Percentiles rank a stretch among this genome's conserved stretches.
Evolutionary conservation across 441 rosid species (phyloP).

Genomic region (Viola pubescens): DNA sequence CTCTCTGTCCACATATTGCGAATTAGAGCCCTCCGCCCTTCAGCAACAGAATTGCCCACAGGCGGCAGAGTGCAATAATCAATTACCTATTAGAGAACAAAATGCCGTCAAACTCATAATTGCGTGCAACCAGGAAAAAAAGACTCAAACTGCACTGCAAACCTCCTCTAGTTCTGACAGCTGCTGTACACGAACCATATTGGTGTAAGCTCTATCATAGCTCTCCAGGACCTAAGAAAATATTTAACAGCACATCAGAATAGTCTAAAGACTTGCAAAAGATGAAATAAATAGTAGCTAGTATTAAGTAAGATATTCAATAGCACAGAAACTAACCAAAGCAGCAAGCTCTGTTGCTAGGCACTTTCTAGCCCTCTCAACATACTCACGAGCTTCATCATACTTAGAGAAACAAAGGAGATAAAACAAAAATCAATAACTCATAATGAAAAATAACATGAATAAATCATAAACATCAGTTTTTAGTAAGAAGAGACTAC

Average conservation of each 20-base stretch:
- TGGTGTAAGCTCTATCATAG: slow-evolving; percentile 94
- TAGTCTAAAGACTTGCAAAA: slow-evolving; percentile 10
- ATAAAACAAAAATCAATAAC: background rate
- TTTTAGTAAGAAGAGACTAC: slow-evolving; percentile 25
- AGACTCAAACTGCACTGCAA: slow-evolving; percentile 13
- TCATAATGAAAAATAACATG: background rate
- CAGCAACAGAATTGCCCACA: slow-evolving; percentile 67
- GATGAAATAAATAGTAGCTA: background rate
- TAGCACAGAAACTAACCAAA: slow-evolving; percentile 50
- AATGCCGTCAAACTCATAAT: background rate
- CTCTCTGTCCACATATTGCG: slow-evolving; percentile 99
- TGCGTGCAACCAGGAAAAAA: slow-evolving; percentile 11
- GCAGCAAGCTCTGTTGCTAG: slow-evolving; percentile 99
- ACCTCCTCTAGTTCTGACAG: slow-evolving; percentile 98
- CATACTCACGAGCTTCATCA: slow-evolving; percentile 93
- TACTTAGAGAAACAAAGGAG: slow-evolving; percentile 36
- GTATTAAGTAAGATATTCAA: too few relatives aligned
- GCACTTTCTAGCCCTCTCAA: slow-evolving; percentile 97
- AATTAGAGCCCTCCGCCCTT: slow-evolving; percentile 81
- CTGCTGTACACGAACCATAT: slow-evolving; percentile 99
- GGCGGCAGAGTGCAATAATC: slow-evolving; percentile 98
- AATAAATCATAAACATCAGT: background rate
- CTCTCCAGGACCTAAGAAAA: slow-evolving; percentile 85
- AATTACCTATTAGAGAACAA: slow-evolving; percentile 54
- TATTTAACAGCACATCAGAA: slow-evolving; percentile 9